Evolutionary conservation across 2,329 filamentous ascomycete genomes (phyloP), one percentile per base, ranked within the genome.

Genomic region (Trichoderma guizhouense): DNA sequence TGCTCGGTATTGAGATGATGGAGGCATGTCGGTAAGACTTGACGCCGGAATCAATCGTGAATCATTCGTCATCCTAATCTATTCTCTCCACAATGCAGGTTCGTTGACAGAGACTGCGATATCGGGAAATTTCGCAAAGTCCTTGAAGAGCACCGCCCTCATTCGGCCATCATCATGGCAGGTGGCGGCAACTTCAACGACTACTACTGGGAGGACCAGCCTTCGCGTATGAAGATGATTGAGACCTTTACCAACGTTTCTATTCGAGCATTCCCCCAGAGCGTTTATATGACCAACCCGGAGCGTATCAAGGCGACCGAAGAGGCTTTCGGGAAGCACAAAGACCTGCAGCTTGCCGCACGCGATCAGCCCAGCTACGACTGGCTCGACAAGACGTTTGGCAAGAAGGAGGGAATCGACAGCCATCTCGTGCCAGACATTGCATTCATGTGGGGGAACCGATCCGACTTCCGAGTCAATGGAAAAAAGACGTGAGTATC

Each of bases 1-100:
- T 69, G 66, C 66, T 69, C 14, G 66, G 66, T 6, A 61, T 69
- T 43, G 66, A 69, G 66, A 69, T 69, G 66, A 69, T 69, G 66
- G 66, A 69, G 28, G 66, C 66, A 11, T 69, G 66, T n/a, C 36
- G 66, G 66, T 69, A 69, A 47, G 55, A 7, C 14, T 15, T 51
- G 32, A 34, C 26, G 1, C 43, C 15, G 3, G 11, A 9, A 7
- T 5, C 21, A 1, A 30, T 32, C 3, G 18, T 15, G 9, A 24
- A 26, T 7, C 14, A 14, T 11, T n/a, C 8, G 8, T n/a, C 36
- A 26, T 61, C 6, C 39, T 69, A 61, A 69, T 26, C 14, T 12
- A 5, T 28, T 26, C 47, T 9, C 28, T 18, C 30, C 24, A 2
- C 14, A 4, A 14, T 39, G 24, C n/a, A 69, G 66, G 6, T 69